Evolutionary conservation across 768 basidiomycete genomes (phyloP).

Genomic region (Tylopilus sp.): DNA sequence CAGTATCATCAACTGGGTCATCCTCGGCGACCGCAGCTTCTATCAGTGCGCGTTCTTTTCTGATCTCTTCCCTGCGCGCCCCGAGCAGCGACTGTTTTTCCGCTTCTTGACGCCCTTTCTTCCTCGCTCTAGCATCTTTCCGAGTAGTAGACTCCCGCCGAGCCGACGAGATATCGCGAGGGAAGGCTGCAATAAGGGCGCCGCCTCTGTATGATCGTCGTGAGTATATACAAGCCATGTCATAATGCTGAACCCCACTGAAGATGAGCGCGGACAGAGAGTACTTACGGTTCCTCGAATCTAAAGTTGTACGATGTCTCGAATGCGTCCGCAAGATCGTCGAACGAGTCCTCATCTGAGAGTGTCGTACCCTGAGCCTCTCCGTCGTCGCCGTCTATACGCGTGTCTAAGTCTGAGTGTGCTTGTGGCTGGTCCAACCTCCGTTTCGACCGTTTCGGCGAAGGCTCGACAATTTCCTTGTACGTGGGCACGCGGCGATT

Average conservation of each 20-base stretch:
- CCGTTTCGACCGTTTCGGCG: conserved; percentile 25
- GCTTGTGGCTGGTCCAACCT: conserved; percentile 15
- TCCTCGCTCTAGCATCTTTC: conserved; percentile 79
- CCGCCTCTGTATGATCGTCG: conserved; percentile 48
- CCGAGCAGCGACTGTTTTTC: conserved; percentile 70
- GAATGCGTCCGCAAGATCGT: conserved; percentile 87
- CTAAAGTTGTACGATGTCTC: conserved; percentile 98
- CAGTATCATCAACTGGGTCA: conserved; percentile 53
- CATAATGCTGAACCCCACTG: not conserved
- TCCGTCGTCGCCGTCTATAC: conserved; percentile 19
- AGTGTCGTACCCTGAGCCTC: conserved; percentile 32
- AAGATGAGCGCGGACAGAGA: not conserved
- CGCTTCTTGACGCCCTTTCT: conserved; percentile 67
- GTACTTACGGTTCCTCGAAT: conserved; percentile 89
- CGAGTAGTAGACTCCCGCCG: conserved; percentile 74
- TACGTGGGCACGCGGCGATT: conserved; percentile 79
- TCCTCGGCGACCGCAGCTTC: conserved; percentile 75
- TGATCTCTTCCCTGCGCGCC: conserved; percentile 71
- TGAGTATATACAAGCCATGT: not conserved
- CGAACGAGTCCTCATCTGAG: conserved; percentile 73
- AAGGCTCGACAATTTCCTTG: conserved; percentile 61
- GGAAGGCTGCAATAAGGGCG: conserved; percentile 64
- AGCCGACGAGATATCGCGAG: conserved; percentile 66
- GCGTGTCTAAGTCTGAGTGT: conserved; percentile 14
- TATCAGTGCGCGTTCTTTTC: conserved; percentile 58